Evolutionary conservation across 1,139 yeast species (phyloP), one percentile per base, ranked within the genome.

Genomic region (Zygoascus meyerae): DNA sequence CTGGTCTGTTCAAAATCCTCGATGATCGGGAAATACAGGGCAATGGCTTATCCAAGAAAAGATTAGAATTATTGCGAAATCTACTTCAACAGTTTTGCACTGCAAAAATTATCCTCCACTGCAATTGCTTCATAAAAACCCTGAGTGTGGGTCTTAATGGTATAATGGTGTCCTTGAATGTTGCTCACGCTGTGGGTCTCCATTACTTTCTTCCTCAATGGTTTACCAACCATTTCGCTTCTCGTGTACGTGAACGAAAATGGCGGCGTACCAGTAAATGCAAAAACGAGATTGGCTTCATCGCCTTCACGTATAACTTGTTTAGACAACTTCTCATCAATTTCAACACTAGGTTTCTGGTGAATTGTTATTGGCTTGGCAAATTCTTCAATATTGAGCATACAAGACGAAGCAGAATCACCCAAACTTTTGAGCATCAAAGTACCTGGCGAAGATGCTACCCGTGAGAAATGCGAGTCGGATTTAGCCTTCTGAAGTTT

Each of bases 51-150:
- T 21, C 7, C n/a, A n/a, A n/a, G 7, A 21, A 21, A 21, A 21
- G 7, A 21, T 7, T 5, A 21, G 7, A 21, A 21, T 7, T 21
- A 21, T 4, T 21, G 7, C 26, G 4, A 5, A 7, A 4, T 7
- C 26, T 21, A 21, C 26, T 21, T 21, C 26, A 21, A 5, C 4
- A 21, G 26, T 21, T 21, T 47, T 3, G 59, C 85, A 30, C 69
- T 71, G 71, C 98, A 92, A 64, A 70, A 84, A 14, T 83, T 83
- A 67, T 92, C 99, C 48, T 79, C 78, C 10, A 92, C 79, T 58
- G 85, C 89, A 37, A 86, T 77, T 7, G 97, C 97, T 64, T 90
- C 96, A 61, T 94, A 92, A 3, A 89, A 84, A 40, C 99, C 99
- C 62, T 90, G 96, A 55, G 86, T 71, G 55, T 87, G 85, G 1